Conservation (phyloP, 2,329 filamentous ascomycete species). For the Xylariaceae sp. region DNA sequence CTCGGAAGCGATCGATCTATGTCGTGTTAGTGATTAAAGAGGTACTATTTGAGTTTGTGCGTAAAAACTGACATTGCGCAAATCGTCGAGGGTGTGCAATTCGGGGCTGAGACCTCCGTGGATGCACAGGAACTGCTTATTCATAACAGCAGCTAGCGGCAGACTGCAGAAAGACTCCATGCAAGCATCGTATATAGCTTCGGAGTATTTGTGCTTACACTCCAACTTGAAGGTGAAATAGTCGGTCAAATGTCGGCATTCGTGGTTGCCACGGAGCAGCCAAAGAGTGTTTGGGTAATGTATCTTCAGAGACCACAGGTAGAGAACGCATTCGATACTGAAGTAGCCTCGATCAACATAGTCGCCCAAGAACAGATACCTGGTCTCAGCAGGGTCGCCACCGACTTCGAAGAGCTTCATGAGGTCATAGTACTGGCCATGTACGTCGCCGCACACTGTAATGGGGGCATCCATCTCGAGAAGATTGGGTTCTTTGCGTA, state of each 20-base stretch:
- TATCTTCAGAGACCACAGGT: conserved; percentile 97
- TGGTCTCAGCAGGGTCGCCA: conserved; percentile 90
- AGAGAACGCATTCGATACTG: conserved; percentile 97
- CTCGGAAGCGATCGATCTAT: conserved; percentile 94
- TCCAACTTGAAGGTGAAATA: conserved; percentile 99
- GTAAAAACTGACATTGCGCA: conserved; percentile 72
- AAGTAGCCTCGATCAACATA: conserved; percentile 99
- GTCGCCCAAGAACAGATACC: conserved; percentile 95
- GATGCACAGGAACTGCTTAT: conserved; percentile 99
- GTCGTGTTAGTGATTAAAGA: background rate
- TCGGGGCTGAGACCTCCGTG: conserved; percentile 95
- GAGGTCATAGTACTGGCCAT: conserved; percentile 97
- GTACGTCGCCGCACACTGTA: conserved; percentile 96
- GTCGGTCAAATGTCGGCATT: conserved; percentile 97
- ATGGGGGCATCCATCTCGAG: conserved; percentile 99
- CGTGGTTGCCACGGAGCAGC: conserved; percentile 96
- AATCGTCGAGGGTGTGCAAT: conserved; percentile 89
- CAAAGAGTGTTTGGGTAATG: conserved; percentile 98
- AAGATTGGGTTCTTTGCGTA: conserved; percentile 88
- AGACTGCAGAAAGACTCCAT: conserved; percentile 97
- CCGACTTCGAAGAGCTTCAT: conserved; percentile 99
- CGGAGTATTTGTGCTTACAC: conserved; percentile 99
- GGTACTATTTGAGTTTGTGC: background rate
- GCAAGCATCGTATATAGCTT: conserved; percentile 92
- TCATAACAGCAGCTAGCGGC: conserved; percentile 95